These are phyloP conservation scores for Hymenoscyphus salicellus DNA, from an alignment of 2,329 filamentous ascomycete genomes.

Conservation along the genomic window DNA sequence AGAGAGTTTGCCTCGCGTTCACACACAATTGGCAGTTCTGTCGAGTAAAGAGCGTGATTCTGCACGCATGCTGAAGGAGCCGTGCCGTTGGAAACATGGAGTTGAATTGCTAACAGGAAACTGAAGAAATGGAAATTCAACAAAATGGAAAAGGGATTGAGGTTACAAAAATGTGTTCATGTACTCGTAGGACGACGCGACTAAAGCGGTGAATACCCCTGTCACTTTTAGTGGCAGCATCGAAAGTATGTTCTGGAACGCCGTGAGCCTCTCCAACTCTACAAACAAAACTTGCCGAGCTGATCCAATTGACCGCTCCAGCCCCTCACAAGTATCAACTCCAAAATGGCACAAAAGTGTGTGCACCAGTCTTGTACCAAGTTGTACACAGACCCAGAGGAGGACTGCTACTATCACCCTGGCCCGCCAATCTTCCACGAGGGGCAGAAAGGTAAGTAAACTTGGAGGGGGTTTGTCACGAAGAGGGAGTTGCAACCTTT, in stretches of 20 bases:
- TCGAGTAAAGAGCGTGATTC: constrained; percentile 74
- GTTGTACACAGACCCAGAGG: constrained; percentile 74
- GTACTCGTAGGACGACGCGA: too few relatives aligned
- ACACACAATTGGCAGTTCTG: constrained; percentile 69
- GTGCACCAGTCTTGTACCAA: constrained; percentile 96
- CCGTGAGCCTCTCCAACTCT: neutral
- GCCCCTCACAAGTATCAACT: constrained; percentile 1
- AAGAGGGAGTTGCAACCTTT: neutral
- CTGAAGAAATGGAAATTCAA: neutral
- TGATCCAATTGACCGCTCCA: neutral
- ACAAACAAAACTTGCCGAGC: neutral
- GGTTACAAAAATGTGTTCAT: neutral
- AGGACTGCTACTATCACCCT: constrained; percentile 87
- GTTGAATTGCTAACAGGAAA: too few relatives aligned
- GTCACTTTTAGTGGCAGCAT: neutral
- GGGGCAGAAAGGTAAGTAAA: constrained; percentile 82
- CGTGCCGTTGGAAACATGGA: constrained; percentile 51
- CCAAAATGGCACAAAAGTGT: constrained; percentile 66
- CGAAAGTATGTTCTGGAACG: neutral
- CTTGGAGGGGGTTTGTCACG: neutral
- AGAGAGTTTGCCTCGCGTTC: constrained; percentile 65
- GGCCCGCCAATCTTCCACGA: constrained; percentile 95
- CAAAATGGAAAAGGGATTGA: neutral
- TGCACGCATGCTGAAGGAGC: constrained; percentile 51
- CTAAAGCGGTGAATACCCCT: too few relatives aligned